Evolutionary conservation across 306 rosid species (phyloP), one percentile per base, ranked within the genome.

Genomic region (Chamaecrista fasciculata): DNA sequence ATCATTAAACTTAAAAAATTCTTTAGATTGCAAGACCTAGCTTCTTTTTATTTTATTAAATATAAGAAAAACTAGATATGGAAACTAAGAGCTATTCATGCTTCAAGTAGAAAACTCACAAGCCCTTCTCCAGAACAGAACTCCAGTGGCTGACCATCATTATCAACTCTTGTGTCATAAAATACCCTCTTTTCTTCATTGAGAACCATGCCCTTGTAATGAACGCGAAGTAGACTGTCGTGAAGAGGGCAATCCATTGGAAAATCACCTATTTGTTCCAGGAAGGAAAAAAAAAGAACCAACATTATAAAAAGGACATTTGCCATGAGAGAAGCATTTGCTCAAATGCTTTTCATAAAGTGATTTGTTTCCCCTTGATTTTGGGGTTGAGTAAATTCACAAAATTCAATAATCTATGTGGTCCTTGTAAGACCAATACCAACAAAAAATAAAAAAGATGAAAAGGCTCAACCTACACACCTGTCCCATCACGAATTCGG

Each of bases 171-270:
- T 40, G 99, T 87, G 77, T 95, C 96, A 64, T 78, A 89, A 73
- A 95, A 95, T 64, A 85, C 78, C 44, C 63, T 82, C 53, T 86
- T 90, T 79, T 84, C 89, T 67, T 85, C 91, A 46, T 75, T 56
- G 62, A 85, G 87, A 73, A 91, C 73, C 82, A 83, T 87, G 63
- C 95, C 99, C 93, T 95, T 89, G 86, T 87, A 95, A 79, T 91
- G 99, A 44, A 95, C 92, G 3, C 71, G 85, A 50, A 91, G 86
- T 39, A 87, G 86, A 75, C 97, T 95, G 80, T 95, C 97, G n/a
- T 95, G 96, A 70, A 95, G 99, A 60, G 97, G 97, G 80, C 97
- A 95, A 78, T 95, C 99, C 99, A 95, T 95, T 12, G 92, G 99
- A 78, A 95, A 95, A 4, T 95, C 99, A 70, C 99, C 99, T 91